Evolutionary conservation across 805 yeast genomes (phyloP).

Genomic region (Nakazawaea holstii): DNA sequence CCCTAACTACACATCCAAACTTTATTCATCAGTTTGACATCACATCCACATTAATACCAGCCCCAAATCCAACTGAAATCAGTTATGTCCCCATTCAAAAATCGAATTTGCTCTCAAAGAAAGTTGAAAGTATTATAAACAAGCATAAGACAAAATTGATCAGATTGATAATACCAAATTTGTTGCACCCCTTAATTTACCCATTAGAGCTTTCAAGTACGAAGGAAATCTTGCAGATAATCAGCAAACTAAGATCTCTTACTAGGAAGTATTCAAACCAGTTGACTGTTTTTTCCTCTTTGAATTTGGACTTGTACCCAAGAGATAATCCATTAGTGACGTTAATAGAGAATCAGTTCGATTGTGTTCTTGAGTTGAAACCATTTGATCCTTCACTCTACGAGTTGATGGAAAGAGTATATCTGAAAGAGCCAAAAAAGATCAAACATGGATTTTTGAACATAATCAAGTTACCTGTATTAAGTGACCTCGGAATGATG

Average conservation of each 20-base stretch:
- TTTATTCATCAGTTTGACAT: constrained; percentile 71
- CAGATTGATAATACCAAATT: constrained; percentile 68
- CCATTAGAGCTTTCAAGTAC: constrained; percentile 43
- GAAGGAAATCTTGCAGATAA: constrained; percentile 48
- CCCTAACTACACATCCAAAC: constrained; percentile 36
- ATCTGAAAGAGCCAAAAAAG: constrained; percentile 66
- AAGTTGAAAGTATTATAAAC: constrained; percentile 38
- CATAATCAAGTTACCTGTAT: constrained; percentile 62
- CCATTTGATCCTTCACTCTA: constrained; percentile 78
- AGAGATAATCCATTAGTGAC: constrained; percentile 41
- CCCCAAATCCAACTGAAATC: constrained; percentile 58
- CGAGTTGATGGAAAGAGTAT: constrained; percentile 60
- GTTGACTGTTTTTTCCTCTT: constrained; percentile 46
- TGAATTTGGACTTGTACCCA: constrained; percentile 64
- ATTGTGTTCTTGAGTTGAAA: constrained; percentile 66
- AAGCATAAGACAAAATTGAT: constrained; percentile 43
- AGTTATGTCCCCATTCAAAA: constrained; percentile 40
- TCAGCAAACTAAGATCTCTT: constrained; percentile 53
- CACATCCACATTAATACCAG: constrained; percentile 63
- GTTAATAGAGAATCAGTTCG: constrained; percentile 54
- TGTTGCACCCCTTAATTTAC: constrained; percentile 75
- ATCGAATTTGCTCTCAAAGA: constrained; percentile 25
- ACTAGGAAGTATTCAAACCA: constrained; percentile 39
- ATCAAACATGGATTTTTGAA: constrained; percentile 85
- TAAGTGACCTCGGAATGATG: constrained; percentile 80